These are phyloP conservation scores for Sporothrix globosa DNA, from an alignment of 2,329 filamentous ascomycete species.

Conservation along the genomic window DNA sequence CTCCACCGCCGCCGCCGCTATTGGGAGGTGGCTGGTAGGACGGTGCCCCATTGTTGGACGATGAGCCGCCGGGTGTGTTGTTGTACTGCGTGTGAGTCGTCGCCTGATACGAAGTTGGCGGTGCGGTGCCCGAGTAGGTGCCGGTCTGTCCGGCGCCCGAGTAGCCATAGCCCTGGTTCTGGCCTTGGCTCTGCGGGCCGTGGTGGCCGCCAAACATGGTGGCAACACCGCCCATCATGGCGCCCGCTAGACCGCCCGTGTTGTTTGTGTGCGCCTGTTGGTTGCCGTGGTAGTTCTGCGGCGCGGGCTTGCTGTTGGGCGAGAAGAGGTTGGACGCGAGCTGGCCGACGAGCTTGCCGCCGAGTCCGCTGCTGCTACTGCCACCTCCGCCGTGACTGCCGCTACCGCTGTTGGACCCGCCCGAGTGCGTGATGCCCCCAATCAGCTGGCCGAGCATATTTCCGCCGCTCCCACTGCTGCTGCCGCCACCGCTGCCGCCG, in stretches of 20 bases:
- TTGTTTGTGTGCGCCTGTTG: constrained; percentile 48
- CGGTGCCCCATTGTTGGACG: constrained; percentile 19
- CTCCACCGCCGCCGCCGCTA: not conserved
- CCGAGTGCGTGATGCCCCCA: constrained; percentile 46
- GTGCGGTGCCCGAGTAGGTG: constrained; percentile 65
- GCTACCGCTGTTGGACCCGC: constrained; percentile 42
- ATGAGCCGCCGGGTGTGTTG: constrained; percentile 29
- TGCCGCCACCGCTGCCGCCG: constrained; percentile 41
- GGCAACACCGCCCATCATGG: constrained; percentile 59
- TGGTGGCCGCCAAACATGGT: constrained; percentile 56
- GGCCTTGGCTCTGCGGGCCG: constrained; percentile 45
- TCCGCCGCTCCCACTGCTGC: constrained; percentile 45
- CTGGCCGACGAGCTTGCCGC: constrained; percentile 61
- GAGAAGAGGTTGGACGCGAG: constrained; percentile 60
- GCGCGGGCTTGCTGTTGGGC: constrained; percentile 52
- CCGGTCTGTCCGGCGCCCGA: constrained; percentile 58
- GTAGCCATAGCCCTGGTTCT: constrained; percentile 66
- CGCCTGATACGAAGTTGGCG: constrained; percentile 62
- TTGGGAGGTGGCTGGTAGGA: constrained; percentile 35
- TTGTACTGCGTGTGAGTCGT: constrained; percentile 39
- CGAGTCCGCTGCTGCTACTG: constrained; percentile 46
- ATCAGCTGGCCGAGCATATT: constrained; percentile 54
- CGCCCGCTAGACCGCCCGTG: constrained; percentile 55
- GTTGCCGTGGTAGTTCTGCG: constrained; percentile 55
- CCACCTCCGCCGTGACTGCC: constrained; percentile 40